Conservation (phyloP, 78 protist genomes). For the Dictyostelium brefeldianum region DNA sequence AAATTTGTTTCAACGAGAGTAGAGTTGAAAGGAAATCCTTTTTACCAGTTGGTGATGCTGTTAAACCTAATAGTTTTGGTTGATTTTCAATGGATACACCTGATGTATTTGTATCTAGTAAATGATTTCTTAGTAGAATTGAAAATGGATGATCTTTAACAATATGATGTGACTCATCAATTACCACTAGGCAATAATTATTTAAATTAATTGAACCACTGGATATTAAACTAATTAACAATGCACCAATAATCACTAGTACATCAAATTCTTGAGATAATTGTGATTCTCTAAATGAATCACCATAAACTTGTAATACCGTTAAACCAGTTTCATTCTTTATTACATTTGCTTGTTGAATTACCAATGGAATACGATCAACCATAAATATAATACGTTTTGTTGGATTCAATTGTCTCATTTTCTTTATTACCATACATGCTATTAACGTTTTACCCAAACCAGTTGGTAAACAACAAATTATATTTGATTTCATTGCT, state of each 20-base stretch:
- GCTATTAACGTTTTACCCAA: slow-evolving; percentile 38
- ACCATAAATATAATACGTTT: slow-evolving; percentile 1
- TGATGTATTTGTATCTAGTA: background rate
- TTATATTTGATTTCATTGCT: slow-evolving; percentile 38
- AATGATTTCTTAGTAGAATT: background rate
- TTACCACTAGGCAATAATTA: background rate
- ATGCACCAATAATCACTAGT: background rate
- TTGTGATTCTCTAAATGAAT: background rate
- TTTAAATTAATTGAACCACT: background rate
- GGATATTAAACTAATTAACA: slow-evolving; percentile 3
- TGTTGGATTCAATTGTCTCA: slow-evolving; percentile 24
- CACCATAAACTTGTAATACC: background rate
- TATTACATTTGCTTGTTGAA: slow-evolving; percentile 23
- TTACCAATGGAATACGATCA: slow-evolving; percentile 42
- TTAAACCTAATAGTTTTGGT: slow-evolving; percentile 48
- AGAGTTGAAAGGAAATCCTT: slow-evolving; percentile 11
- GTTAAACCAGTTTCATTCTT: background rate
- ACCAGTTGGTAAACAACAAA: slow-evolving; percentile 66
- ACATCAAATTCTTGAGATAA: slow-evolving; percentile 4
- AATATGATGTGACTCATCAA: slow-evolving; percentile 64
- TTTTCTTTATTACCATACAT: slow-evolving; percentile 3
- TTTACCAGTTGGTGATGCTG: slow-evolving; percentile 61
- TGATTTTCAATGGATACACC: background rate
- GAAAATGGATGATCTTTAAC: slow-evolving; percentile 55
- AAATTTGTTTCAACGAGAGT: slow-evolving; percentile 13